A percentile compares a stretch with the other conserved stretches of the same genome.
Evolutionary conservation across 2,329 filamentous ascomycete genomes (phyloP).

Genomic region (Talaromyces sp.): DNA sequence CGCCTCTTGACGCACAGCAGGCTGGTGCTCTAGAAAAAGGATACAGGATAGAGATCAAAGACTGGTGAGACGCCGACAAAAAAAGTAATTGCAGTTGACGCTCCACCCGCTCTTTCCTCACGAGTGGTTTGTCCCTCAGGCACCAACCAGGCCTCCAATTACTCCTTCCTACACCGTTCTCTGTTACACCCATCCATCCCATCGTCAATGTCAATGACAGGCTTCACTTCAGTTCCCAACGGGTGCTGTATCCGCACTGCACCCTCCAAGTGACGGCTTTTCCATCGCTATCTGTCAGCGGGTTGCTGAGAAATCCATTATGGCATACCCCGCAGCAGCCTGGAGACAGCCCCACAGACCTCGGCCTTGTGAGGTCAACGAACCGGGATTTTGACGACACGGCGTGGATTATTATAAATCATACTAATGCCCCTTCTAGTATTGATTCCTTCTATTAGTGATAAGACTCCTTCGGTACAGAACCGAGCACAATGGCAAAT

Average conservation of each 20-base stretch:
- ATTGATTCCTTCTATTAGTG: not conserved
- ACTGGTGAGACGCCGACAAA: not conserved
- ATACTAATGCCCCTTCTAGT: not conserved
- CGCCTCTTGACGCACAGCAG: not conserved
- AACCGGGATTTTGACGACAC: too few relatives aligned
- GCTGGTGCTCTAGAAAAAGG: not conserved
- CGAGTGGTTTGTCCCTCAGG: not conserved
- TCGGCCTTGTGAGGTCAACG: too few relatives aligned
- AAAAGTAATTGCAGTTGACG: not conserved
- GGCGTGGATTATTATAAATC: too few relatives aligned
- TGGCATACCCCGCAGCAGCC: not conserved
- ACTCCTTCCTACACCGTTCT: not conserved
- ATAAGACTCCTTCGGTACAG: not conserved
- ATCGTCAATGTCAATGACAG: not conserved
- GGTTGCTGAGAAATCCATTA: not conserved
- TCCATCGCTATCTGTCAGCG: not conserved
- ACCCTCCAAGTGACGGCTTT: not conserved
- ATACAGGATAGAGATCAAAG: not conserved
- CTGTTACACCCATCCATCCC: not conserved
- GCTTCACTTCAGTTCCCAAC: not conserved
- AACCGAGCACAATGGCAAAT: constrained; percentile 14
- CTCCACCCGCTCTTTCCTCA: not conserved
- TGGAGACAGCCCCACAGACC: not conserved
- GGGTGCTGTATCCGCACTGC: not conserved
- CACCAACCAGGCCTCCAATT: not conserved